Evolutionary conservation across 495 filamentous ascomycete genomes (phyloP).

Genomic region (Coniosporium apollinis): DNA sequence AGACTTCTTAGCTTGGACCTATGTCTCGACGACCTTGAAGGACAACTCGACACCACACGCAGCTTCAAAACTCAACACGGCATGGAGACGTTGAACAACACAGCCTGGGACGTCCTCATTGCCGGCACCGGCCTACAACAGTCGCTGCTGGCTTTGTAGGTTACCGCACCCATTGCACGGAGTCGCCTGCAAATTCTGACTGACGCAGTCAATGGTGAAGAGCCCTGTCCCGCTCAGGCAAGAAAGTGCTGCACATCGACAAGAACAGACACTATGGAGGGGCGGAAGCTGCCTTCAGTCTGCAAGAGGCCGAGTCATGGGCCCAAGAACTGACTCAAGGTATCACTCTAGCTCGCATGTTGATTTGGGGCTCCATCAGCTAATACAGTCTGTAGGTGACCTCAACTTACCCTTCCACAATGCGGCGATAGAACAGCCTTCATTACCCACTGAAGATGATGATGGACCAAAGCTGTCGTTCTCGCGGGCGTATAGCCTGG

Average conservation of each 20-base stretch:
- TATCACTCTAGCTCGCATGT: background rate
- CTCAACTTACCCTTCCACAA: constrained; percentile 4
- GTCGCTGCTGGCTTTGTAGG: constrained; percentile 87
- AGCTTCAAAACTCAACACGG: constrained; percentile 21
- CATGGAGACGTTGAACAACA: constrained; percentile 71
- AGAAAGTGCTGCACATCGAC: constrained; percentile 85
- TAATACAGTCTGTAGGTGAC: no score
- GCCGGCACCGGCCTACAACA: constrained; percentile 77
- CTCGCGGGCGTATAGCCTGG: constrained; percentile 66
- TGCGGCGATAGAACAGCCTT: no score
- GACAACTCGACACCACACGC: background rate
- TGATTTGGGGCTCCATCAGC: no score
- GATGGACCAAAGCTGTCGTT: constrained; percentile 30
- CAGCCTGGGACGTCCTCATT: constrained; percentile 82
- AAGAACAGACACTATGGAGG: constrained; percentile 77
- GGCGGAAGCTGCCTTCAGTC: constrained; percentile 67
- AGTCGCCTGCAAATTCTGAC: constrained; percentile 35
- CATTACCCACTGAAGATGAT: no score
- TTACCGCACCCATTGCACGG: constrained; percentile 10
- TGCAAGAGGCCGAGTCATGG: constrained; percentile 72
- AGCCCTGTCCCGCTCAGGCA: constrained; percentile 78
- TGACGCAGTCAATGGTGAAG: constrained; percentile 49
- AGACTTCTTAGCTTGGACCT: background rate
- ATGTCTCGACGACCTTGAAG: background rate
- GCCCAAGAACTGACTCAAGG: constrained; percentile 21